phyloP scores from a whole-genome alignment of 768 basidiomycete genomes.

The Lentinula sp. region DNA sequence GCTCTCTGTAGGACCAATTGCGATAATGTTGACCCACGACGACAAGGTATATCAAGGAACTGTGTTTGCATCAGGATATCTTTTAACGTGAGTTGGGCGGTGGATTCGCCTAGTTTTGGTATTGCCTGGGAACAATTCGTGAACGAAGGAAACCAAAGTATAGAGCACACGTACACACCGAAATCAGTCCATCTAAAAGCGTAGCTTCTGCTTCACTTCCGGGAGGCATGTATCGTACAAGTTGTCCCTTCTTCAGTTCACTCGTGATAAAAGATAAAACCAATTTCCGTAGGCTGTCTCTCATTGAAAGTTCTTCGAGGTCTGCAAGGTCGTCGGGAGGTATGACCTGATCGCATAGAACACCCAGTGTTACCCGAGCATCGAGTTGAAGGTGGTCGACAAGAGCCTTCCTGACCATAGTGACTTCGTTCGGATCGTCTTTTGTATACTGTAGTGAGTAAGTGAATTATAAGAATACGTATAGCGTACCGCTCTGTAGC shows the following conservation, averaged over 20 bases:
- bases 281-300: conserved; percentile 50
- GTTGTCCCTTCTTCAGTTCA: conserved; percentile 36
- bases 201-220: conserved; percentile 41
- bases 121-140: conserved; percentile 36
- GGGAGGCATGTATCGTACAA: conserved; percentile 39
- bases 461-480: neutral
- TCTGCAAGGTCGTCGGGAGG: conserved; percentile 35
- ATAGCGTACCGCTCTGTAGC: conserved; percentile 55
- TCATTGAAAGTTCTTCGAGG: conserved; percentile 44
- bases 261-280: conserved; percentile 55
- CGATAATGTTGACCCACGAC: conserved; percentile 12
- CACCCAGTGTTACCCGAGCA: conserved; percentile 51
- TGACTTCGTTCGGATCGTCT: conserved; percentile 66
- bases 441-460: neutral
- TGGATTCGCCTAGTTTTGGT: conserved; percentile 30
- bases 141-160: neutral
- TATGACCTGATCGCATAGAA: conserved; percentile 63
- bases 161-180: conserved; percentile 28
- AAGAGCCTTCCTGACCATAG: conserved; percentile 53
- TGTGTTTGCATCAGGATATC: conserved; percentile 47
- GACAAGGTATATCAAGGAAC: conserved; percentile 30
- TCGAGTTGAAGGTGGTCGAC: conserved; percentile 61
- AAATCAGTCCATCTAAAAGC: conserved; percentile 40
- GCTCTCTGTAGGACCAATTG: conserved; percentile 31
- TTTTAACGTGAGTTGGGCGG: conserved; percentile 43